Base-by-base conservation (phyloP, 2,329 filamentous ascomycete genomes). In the Pestalotiopsis sp. region DNA sequence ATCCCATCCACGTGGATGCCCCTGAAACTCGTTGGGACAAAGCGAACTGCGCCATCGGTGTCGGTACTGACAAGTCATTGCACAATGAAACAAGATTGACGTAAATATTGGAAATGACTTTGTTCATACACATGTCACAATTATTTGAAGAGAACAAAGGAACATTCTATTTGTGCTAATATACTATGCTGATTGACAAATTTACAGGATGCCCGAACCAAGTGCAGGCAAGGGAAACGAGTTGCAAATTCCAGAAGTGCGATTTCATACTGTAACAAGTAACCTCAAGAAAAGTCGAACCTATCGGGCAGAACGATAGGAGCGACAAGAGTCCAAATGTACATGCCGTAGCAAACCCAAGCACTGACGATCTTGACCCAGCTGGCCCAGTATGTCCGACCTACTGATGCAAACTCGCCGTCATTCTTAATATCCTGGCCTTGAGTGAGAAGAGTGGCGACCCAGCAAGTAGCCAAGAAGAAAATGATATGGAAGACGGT, bases 341-440 rank as follows among this genome's bases (percentile, higher is more conserved):
- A 99, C 80, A 99, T 93, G 65, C 85, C 90, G 80, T 99, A 98
- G 83, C 96, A 99, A 67, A 96, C 91, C 96, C 96, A 99, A 20
- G 95, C 91, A 81, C 95, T 97, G 66, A 98, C 91, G 80, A 99
- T 98, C 89, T 99, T 99, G 74, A 98, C 94, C 96, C 97, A 99
- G 77, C 94, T 97, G 39, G 96, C 96, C 88, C 94, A 97, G 81
- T 98, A 97, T 4, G 95, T 98, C 69, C 96, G 88, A 23, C 96
- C 96, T 3, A 99, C 95, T 0, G 95, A 93, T 1, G 94, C 93
- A 80, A 99, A 98, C 76, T 95, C 91, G 63, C 89, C 86, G 67
- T 87, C 87, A 75, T 93, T 92, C 83, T 95, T 92, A 12, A 85
- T 87, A 41, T 72, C 67, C n/a, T 76, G 52, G 70, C 73, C 57